Evolutionary conservation across 164 flowering plant genomes (phyloP), one percentile per base, ranked within the genome.

Genomic region (Buxus sempervirens): DNA sequence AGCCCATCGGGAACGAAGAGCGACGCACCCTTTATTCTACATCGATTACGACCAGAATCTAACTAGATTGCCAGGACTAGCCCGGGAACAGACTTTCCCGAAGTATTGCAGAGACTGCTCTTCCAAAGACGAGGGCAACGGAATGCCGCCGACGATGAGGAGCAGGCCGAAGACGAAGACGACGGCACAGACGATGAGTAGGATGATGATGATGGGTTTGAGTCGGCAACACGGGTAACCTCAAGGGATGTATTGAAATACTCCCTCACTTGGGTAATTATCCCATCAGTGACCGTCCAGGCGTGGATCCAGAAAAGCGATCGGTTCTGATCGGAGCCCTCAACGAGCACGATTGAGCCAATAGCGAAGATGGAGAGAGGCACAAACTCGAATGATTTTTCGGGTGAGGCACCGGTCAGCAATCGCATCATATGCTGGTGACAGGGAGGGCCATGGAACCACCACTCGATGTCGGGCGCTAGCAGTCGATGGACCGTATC

Each of bases 381-480:
- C 8, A n/a, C 53, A 76, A 87, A 85, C 4, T 15, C 36, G 54
- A 86, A 86, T 4, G 73, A 28, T 6, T 55, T 67, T 61, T 57
- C 45, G 16, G 72, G 5, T 18, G 73, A 28, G 22, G 62, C 72
- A 7, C 94, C 93, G 45, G 96, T 86, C 68, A 88, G 86, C 24
- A 90, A 73, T 72, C 82, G 93, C 93, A 90, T 89, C 90, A 93
- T 57, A 82, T 75, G 85, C 76, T 93, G 98, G 83, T 84, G 89
- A 13, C 89, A 42, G 0, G 96, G 98, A 0, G 98, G 98, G 66
- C 98, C 98, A 75, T 92, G 98, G 84, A 93, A 93, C 93, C 96
- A 88, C 96, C 96, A 90, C 87, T 93, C 96, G 54, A 93, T 83
- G 76, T 93, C 98, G 0, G 95, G 76, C 56, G 88, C 90, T 14